Base-by-base conservation (phyloP, 1,284 basidiomycete genomes). In the Wallemia mellicola region DNA sequence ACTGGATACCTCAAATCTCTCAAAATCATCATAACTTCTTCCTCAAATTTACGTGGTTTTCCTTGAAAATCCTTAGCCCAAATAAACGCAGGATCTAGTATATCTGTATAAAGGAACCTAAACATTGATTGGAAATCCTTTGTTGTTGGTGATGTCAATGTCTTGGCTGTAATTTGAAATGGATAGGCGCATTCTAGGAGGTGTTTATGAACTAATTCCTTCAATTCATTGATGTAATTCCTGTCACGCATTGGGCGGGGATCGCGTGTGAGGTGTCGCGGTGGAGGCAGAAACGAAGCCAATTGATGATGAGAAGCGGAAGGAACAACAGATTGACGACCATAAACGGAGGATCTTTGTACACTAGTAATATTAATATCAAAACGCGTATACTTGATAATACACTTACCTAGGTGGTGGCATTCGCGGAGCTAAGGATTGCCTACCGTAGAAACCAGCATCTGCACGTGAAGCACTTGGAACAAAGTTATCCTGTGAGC, bases 101-200 rank as follows among this genome's bases (percentile, higher is more conserved):
- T 73, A n/a, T 73, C 70, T 17, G 62, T 62, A n/a, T 86, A 73
- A 15, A 92, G 73, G 64, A 79, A 80, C 58, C 82, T 77, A 66
- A 89, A 86, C 33, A 91, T 82, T 0, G 75, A 72, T 56, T 84
- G 79, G 65, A 84, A 89, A 62, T 87, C 83, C 64, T 85, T 83
- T 5, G 77, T 79, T 2, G 82, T 83, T 56, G 87, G 83, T 55
- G 79, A 82, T 54, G 74, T 72, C 2, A 88, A 72, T 1, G 77
- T 79, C 60, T 79, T 75, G 66, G 77, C 74, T 0, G 76, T 73
- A 30, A 86, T 76, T 7, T 64, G 67, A 2, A 69, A 64, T 1
- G 84, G 81, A 60, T 77, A 80, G 1, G 77, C 78, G 17, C 74
- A 74, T 24, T 70, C 68, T 60, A 77, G 74, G 9, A 89, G 74